Evolutionary conservation across 495 filamentous ascomycete genomes (phyloP).

Genomic region (Xylona heveae): DNA sequence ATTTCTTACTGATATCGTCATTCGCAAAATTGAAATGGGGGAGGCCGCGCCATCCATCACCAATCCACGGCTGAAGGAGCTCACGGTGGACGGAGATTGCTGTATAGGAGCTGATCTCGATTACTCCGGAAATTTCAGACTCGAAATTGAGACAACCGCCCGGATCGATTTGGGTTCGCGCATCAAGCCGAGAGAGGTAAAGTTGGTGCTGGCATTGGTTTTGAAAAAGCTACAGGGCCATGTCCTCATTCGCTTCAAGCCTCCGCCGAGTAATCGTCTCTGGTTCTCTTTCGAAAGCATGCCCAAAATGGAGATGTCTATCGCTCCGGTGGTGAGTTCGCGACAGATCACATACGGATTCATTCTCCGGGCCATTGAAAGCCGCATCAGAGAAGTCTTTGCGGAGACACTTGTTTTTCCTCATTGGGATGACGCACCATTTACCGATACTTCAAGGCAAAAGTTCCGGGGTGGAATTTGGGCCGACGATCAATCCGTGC

Average conservation of each 20-base stretch:
- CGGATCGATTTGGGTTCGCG: conserved; percentile 73
- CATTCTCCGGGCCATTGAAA: conserved; percentile 84
- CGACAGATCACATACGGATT: conserved; percentile 87
- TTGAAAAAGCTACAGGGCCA: conserved; percentile 76
- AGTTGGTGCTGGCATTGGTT: conserved; percentile 68
- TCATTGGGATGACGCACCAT: conserved; percentile 89
- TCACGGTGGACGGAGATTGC: conserved; percentile 79
- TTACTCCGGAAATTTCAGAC: conserved; percentile 71
- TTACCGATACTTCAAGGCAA: conserved; percentile 57
- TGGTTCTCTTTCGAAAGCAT: conserved; percentile 87
- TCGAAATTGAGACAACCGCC: conserved; percentile 78
- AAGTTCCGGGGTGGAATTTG: conserved; percentile 80
- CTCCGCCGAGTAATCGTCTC: conserved; percentile 80
- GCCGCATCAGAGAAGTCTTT: conserved; percentile 76
- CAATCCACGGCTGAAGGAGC: conserved; percentile 70
- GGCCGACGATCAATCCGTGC: no score
- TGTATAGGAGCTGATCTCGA: conserved; percentile 66
- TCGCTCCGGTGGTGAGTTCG: conserved; percentile 87
- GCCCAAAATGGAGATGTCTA: conserved; percentile 78
- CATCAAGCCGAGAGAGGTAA: conserved; percentile 79
- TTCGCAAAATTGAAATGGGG: conserved; percentile 71
- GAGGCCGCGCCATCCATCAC: conserved; percentile 74
- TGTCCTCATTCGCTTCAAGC: conserved; percentile 67
- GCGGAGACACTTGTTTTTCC: conserved; percentile 84
- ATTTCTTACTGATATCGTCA: conserved; percentile 60